phyloP scores from a whole-genome alignment of 441 rosid genomes.

The Adansonia rubrostipa region DNA sequence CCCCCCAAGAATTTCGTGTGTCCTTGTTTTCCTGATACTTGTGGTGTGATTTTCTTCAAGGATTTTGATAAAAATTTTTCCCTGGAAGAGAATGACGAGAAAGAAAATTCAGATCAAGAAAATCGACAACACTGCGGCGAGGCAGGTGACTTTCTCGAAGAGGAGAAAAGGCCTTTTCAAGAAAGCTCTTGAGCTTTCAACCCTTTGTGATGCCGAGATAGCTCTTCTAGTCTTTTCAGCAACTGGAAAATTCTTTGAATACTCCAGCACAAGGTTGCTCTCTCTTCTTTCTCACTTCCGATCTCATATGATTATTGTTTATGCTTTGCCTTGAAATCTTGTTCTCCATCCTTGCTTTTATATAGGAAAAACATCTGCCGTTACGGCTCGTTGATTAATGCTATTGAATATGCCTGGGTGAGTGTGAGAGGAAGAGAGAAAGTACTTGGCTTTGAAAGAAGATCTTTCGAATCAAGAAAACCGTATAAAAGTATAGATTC shows the following conservation, averaged over 20 bases:
- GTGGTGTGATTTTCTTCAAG: constrained; percentile 20
- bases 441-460: not conserved
- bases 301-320: not conserved
- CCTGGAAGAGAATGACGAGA: constrained; percentile 42
- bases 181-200: constrained; percentile 50
- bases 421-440: not conserved
- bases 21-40: not conserved
- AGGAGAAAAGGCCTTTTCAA: constrained; percentile 61
- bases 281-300: not conserved
- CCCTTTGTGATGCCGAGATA: constrained; percentile 55
- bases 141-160: constrained; percentile 60
- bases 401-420: not conserved
- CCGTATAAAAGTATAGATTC: not conserved
- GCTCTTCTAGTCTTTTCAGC: constrained; percentile 52
- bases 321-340: not conserved
- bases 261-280: constrained; percentile 46
- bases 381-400: not conserved
- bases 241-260: constrained; percentile 52
- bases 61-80: not conserved
- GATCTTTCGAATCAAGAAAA: constrained; percentile 12
- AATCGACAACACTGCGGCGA: constrained; percentile 45
- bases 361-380: not conserved
- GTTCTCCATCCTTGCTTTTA: not conserved
- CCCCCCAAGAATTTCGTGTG: not conserved
- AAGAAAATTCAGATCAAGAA: constrained; percentile 53